Conservation (phyloP, 345 rosid species). For the Pelargonium nanum region DNA sequence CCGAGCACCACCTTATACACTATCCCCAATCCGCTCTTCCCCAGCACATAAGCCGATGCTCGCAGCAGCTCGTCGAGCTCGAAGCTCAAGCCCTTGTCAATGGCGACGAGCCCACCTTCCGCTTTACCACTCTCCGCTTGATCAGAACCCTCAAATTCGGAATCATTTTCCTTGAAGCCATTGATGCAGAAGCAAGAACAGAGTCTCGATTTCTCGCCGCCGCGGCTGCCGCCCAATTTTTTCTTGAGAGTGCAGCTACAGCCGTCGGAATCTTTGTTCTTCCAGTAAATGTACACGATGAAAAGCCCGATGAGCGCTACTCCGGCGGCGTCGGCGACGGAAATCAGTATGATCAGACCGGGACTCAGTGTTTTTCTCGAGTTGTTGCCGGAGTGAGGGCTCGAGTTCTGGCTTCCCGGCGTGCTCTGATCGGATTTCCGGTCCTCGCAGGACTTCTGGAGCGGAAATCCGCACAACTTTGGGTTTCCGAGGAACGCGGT, state of each 20-base stretch:
- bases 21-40: constrained; percentile 95
- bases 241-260: constrained; percentile 78
- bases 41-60: constrained; percentile 93
- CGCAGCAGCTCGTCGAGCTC: constrained; percentile 89
- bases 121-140: constrained; percentile 27
- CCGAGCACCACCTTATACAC: constrained; percentile 96
- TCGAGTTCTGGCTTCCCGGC: constrained; percentile 20
- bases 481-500: constrained; percentile 88
- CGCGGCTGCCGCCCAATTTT: constrained; percentile 56
- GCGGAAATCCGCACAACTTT: constrained; percentile 78
- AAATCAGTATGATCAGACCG: constrained; percentile 58
- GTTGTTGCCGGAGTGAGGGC: constrained; percentile 13
- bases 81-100: constrained; percentile 81
- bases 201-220: constrained; percentile 19
- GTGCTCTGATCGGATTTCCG: constrained; percentile 13
- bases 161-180: constrained; percentile 36
- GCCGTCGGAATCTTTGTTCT: constrained; percentile 61
- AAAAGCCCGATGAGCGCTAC: constrained; percentile 71
- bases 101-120: constrained; percentile 80
- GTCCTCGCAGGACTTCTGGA: constrained; percentile 60
- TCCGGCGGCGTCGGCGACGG: constrained; percentile 68
- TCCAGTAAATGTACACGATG: constrained; percentile 78
- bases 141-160: constrained; percentile 54
- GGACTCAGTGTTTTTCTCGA: constrained; percentile 46
- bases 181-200: constrained; percentile 21